Evolutionary conservation across 768 basidiomycete genomes (phyloP).

Genomic region (Suillus hirtellus): DNA sequence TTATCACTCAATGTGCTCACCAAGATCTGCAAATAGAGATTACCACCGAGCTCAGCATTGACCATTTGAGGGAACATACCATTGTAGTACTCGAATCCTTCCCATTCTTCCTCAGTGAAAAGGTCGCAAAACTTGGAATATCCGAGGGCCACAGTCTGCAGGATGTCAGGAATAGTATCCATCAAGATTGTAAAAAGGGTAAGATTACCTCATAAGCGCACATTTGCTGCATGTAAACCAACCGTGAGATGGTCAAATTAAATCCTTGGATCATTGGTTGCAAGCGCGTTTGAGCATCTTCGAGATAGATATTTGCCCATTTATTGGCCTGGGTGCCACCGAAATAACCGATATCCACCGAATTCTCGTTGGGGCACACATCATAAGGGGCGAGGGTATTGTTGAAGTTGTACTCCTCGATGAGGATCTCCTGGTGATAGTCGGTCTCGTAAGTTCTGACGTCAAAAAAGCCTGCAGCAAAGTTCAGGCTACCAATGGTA

Average conservation of each 20-base stretch:
- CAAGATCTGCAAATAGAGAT: constrained; percentile 3
- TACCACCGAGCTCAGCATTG: too few relatives aligned
- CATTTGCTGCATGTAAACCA: constrained; percentile 37
- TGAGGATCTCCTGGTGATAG: constrained; percentile 49
- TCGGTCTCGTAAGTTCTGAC: constrained; percentile 39
- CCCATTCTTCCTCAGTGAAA: constrained; percentile 55
- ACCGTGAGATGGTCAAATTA: constrained; percentile 29
- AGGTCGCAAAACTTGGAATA: constrained; percentile 50
- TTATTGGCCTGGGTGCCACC: constrained; percentile 22
- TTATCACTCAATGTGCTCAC: constrained; percentile 15
- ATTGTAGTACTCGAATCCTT: constrained; percentile 44
- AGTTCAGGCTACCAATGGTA: constrained; percentile 36
- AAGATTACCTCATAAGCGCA: constrained; percentile 42
- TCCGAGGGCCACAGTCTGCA: constrained; percentile 48
- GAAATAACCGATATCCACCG: constrained; percentile 23
- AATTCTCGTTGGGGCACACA: constrained; percentile 33
- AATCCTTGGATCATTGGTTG: constrained; percentile 33
- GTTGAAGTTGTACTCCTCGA: constrained; percentile 47
- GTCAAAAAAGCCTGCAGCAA: constrained; percentile 51
- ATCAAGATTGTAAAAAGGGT: too few relatives aligned
- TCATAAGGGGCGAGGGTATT: constrained; percentile 47
- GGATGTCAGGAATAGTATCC: too few relatives aligned
- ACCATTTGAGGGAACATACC: constrained; percentile 21
- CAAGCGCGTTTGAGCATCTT: constrained; percentile 36
- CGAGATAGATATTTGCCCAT: constrained; percentile 44